Evolutionary conservation across 1,284 basidiomycete genomes (phyloP), one percentile per base, ranked within the genome.

Genomic region (Pisolithus thermaeus): DNA sequence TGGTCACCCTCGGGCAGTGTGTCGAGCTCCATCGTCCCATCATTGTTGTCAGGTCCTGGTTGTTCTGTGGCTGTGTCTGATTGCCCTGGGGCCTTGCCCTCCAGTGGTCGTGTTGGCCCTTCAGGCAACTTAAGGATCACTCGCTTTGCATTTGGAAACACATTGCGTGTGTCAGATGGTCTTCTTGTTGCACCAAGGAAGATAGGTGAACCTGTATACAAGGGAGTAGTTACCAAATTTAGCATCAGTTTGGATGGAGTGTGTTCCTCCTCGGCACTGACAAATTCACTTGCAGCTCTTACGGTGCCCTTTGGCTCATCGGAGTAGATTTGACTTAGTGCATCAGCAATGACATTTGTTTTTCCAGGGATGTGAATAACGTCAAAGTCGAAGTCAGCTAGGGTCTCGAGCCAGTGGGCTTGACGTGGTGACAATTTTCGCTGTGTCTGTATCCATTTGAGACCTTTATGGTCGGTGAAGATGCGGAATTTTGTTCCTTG

Each of bases 391-490:
- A 71, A 73, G 23, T 66, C 67, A 36, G 51, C 58, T 7, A 71
- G 39, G 11, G 54, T 49, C 20, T 69, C 67, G 22, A 67, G 40
- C 71, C 65, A 73, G 20, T 65, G 53, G 7, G 56, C 58, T 56
- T 68, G 70, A 7, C 61, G 50, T 0, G 61, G 56, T 0, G 67
- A 68, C 32, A 73, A 48, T 18, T 63, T 60, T 50, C 60, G 63
- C 51, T 73, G 71, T 2, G 56, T 61, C 56, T 56, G 50, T 3
- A 74, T 45, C 49, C 61, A 59, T 25, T 64, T 58, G 1, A 74
- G 60, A 0, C 59, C 62, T 30, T 63, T 56, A 46, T 74, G 71
- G 47, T 74, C 72, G 1, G 67, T 71, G 7, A 57, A 59, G 2
- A 68, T 60, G 0, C 52, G 49, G 46, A 73, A 71, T 2, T 5